A percentile compares a stretch with the other conserved stretches of the same genome.
Conservation (phyloP, 2,329 filamentous ascomycete species). For the Fusarium concolor region DNA sequence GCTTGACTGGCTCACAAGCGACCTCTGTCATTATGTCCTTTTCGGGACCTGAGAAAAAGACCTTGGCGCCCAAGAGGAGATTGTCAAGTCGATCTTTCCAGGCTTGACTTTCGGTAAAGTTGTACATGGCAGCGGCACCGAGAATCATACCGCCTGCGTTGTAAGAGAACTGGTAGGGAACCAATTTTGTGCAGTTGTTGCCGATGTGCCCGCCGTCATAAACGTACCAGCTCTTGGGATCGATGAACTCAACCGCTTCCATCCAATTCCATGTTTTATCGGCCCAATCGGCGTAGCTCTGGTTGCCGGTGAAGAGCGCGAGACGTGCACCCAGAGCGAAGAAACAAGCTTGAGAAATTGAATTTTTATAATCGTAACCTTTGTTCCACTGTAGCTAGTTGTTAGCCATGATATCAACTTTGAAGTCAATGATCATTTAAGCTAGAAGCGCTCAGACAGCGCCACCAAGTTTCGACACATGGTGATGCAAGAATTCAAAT, state of each 20-base stretch:
- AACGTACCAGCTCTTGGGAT: slow-evolving; percentile 65
- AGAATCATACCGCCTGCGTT: slow-evolving; percentile 75
- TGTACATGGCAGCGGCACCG: slow-evolving; percentile 76
- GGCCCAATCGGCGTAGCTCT: slow-evolving; percentile 83
- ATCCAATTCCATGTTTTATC: slow-evolving; percentile 79
- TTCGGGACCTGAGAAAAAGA: slow-evolving; percentile 66
- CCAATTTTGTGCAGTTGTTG: slow-evolving; percentile 67
- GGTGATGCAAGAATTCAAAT: background rate
- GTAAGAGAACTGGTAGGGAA: slow-evolving; percentile 75
- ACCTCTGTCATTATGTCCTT: slow-evolving; percentile 72
- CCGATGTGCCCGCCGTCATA: slow-evolving; percentile 71
- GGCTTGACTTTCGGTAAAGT: slow-evolving; percentile 62
- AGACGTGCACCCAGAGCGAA: slow-evolving; percentile 74
- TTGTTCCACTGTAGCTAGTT: slow-evolving; percentile 69
- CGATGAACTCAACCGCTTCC: slow-evolving; percentile 66
- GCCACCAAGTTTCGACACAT: background rate
- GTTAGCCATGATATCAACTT: slow-evolving; percentile 11
- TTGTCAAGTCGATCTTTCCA: slow-evolving; percentile 71
- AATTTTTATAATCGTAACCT: slow-evolving; percentile 82
- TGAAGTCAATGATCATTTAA: background rate
- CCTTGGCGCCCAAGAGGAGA: slow-evolving; percentile 63
- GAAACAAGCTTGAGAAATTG: slow-evolving; percentile 72
- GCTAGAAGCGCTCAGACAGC: background rate
- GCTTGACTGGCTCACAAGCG: slow-evolving; percentile 70
- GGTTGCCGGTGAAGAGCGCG: slow-evolving; percentile 80